Evolutionary conservation across 768 basidiomycete genomes (phyloP), one percentile per base, ranked within the genome.

Genomic region (Pulveroboletus sp.): DNA sequence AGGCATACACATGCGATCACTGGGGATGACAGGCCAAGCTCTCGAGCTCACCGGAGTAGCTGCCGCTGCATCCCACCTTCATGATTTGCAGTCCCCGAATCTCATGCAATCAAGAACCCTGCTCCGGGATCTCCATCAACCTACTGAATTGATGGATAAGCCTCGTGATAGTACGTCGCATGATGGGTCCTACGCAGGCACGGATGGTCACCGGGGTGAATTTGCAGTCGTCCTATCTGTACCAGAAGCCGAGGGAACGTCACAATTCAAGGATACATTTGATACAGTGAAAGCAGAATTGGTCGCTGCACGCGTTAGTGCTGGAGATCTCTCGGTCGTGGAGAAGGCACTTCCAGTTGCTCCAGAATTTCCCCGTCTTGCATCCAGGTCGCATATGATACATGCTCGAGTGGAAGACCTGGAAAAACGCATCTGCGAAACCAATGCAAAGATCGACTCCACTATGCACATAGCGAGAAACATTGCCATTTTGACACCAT

Each of bases 251-350:
- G 81, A 83, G 37, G 79, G 77, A 24, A 76, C 79, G 37, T 80
- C 79, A 26, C 82, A 87, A 55, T 81, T 89, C 64, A 86, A 86
- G 61, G 83, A 86, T 19, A 89, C 89, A 0, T 93, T 93, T 63
- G 83, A 90, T 57, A 80, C 84, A 59, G 88, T 94, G 60, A 93
- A 93, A 68, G 86, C 88, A 2, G 85, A 89, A 59, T 73, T 93
- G 43, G 88, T 86, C 1, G 76, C 85, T 22, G 75, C 73, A 2
- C 68, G 68, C 14, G 64, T 65, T 56, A 57, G 67, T 54, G 55
- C 68, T 31, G 48, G 65, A 47, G 61, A 73, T 59, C 51, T 17
- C 62, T 45, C 50, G 2, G 19, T 24, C 22, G 23, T 22, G 23
- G 52, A 56, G 17, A 61, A 49, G 26, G 31, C 46, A 29, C 59